phyloP scores from a whole-genome alignment of 2,329 filamentous ascomycete genomes.

The Talaromyces sp. region DNA sequence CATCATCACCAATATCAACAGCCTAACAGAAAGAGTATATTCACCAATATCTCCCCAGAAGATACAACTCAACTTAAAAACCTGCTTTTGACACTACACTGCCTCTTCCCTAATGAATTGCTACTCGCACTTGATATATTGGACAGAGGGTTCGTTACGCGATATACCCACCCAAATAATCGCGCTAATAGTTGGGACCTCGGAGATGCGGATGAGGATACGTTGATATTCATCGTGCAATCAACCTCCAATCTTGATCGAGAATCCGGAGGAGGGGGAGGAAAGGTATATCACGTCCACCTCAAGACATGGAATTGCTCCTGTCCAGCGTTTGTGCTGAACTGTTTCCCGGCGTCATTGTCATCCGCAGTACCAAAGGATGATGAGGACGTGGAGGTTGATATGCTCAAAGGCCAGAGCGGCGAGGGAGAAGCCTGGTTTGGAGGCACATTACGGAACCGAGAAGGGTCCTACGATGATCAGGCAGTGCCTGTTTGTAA shows the following conservation, averaged over 20 bases:
- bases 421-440: constrained; percentile 25
- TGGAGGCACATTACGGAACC: constrained; percentile 32
- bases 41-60: background rate
- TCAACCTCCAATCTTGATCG: constrained; percentile 45
- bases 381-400: background rate
- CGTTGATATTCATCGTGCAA: constrained; percentile 59
- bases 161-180: constrained; percentile 39
- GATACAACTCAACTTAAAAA: constrained; percentile 37
- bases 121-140: constrained; percentile 84
- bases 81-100: constrained; percentile 76
- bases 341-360: constrained; percentile 53
- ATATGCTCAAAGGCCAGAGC: background rate
- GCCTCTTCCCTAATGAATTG: constrained; percentile 75
- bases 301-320: constrained; percentile 80
- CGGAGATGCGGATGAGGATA: background rate
- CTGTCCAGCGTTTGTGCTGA: constrained; percentile 78
- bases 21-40: constrained; percentile 24
- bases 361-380: background rate
- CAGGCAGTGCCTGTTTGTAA: constrained; percentile 62
- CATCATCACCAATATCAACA: background rate
- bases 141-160: constrained; percentile 69
- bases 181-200: constrained; percentile 3
- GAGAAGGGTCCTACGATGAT: constrained; percentile 20
- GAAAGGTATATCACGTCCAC: constrained; percentile 65
- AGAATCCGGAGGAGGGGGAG: constrained; percentile 19